Conservation (phyloP, 257 asterid species). For the Primulina eburnea region DNA sequence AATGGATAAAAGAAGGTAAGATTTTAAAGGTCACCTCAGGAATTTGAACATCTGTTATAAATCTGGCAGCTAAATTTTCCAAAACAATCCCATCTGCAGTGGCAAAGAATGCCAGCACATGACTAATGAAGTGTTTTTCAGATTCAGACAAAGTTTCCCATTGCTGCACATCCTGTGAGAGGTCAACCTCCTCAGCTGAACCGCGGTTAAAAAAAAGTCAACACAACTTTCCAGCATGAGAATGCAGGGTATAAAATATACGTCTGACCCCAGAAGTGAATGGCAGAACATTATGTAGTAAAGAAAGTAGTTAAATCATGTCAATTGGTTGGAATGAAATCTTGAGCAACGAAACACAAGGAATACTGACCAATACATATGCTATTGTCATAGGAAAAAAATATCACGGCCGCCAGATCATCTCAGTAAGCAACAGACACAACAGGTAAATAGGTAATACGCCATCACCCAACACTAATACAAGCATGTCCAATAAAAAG, state of each 20-base stretch:
- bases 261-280: background rate
- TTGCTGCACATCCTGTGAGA: slow-evolving; percentile 69
- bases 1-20: background rate
- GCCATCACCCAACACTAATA: background rate
- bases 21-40: slow-evolving; percentile 49
- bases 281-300: slow-evolving; percentile 4
- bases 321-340: too few species aligned
- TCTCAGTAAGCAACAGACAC: background rate
- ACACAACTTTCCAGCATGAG: slow-evolving; percentile 9
- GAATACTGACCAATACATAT: too few species aligned
- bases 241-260: slow-evolving; percentile 15
- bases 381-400: background rate
- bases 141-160: slow-evolving; percentile 62
- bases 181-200: slow-evolving; percentile 90
- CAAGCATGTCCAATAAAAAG: background rate
- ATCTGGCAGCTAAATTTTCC: slow-evolving; percentile 78
- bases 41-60: slow-evolving; percentile 67
- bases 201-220: slow-evolving; percentile 18
- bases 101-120: slow-evolving; percentile 74
- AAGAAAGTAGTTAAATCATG: too few species aligned
- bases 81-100: slow-evolving; percentile 81
- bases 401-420: background rate
- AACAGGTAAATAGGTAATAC: background rate
- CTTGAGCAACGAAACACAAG: too few species aligned
- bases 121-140: slow-evolving; percentile 71